A percentile compares a stretch with the other conserved stretches of the same genome.
Conservation (phyloP, 2,329 filamentous ascomycete genomes). For the Ascochyta rabiei region DNA sequence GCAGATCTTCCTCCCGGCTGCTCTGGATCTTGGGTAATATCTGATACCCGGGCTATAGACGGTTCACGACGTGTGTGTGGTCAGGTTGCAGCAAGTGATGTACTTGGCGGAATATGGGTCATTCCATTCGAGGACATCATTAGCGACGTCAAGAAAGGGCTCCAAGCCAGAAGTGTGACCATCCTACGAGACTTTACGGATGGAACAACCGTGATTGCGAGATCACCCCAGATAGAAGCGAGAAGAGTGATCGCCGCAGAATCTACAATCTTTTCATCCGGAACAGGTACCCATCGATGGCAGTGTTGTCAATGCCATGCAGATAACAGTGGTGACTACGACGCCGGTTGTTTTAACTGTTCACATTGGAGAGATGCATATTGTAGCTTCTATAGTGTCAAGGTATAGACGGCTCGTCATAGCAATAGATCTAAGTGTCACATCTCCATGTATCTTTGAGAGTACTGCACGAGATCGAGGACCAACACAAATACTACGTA, state of each 20-base stretch:
- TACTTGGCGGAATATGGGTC: slow-evolving; percentile 10
- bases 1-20: too few relatives aligned
- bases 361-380: not conserved
- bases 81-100: slow-evolving; percentile 13
- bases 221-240: too few relatives aligned
- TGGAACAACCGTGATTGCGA: too few relatives aligned
- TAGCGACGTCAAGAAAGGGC: not conserved
- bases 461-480: too few relatives aligned
- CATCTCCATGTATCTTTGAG: too few relatives aligned
- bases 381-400: not conserved
- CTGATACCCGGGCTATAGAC: too few relatives aligned
- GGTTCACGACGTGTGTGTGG: not conserved
- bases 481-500: too few relatives aligned
- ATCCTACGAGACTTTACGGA: too few relatives aligned
- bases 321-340: not conserved
- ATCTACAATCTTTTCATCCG: not conserved
- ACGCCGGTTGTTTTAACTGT: not conserved
- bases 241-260: too few relatives aligned
- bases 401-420: not conserved
- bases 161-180: too few relatives aligned
- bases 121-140: slow-evolving; percentile 13
- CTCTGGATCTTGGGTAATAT: too few relatives aligned
- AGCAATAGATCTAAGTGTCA: too few relatives aligned
- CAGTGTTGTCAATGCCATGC: not conserved
- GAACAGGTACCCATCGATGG: not conserved